Conservation (phyloP, 78 protist species). For the Monocercomonoides exilis region DNA sequence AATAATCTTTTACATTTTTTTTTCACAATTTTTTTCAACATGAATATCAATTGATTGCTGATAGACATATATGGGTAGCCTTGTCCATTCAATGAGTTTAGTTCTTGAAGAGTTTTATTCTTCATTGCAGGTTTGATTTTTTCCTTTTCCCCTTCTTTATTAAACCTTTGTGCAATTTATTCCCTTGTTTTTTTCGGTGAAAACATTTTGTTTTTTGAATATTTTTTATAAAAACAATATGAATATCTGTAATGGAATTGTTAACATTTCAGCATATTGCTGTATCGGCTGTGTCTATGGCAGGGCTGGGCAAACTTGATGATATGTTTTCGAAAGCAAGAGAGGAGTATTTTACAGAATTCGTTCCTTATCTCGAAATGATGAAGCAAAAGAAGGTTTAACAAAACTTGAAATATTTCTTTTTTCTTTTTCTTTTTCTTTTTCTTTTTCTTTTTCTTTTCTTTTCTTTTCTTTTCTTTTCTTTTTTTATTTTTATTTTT, state of each 20-base stretch:
- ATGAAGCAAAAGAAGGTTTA: background rate
- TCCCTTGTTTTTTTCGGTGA: background rate
- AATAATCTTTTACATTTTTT: background rate
- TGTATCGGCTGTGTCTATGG: slow-evolving; percentile 70
- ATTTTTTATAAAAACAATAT: background rate
- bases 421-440: no score
- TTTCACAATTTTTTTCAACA: no score
- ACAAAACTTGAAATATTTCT: no score
- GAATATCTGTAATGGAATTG: background rate
- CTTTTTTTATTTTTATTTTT: no score
- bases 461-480: no score
- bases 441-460: no score
- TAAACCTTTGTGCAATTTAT: background rate
- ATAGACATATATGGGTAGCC: slow-evolving; percentile 37
- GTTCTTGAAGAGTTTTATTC: slow-evolving; percentile 80
- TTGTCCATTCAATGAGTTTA: slow-evolving; percentile 65
- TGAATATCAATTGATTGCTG: no score
- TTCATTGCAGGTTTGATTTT: background rate
- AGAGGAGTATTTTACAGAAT: slow-evolving; percentile 37
- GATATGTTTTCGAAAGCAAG: slow-evolving; percentile 37
- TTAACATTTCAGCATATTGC: slow-evolving; percentile 31
- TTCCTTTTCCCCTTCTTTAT: background rate
- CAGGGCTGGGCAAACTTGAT: slow-evolving; percentile 62
- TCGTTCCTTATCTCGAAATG: background rate
- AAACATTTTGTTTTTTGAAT: background rate